These are phyloP conservation scores for Cercospora janseana DNA, from an alignment of 2,329 filamentous ascomycete species.

Conservation along the genomic window DNA sequence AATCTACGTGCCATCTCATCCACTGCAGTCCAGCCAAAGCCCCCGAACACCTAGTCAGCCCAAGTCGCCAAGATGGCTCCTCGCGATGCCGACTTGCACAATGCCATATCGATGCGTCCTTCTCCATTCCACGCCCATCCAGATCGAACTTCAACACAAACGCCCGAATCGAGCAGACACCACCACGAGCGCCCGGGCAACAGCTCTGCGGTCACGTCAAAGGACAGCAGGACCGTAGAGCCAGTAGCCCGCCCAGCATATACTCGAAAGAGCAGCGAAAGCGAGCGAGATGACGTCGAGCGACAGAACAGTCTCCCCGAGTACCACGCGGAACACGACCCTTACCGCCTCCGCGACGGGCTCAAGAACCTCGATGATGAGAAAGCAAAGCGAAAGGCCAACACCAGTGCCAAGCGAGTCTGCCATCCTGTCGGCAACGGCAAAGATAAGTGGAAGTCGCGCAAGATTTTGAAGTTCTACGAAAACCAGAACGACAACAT, in stretches of 20 bases:
- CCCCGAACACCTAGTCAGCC: not conserved
- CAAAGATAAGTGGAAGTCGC: slow-evolving; percentile 46
- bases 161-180: slow-evolving; percentile 28
- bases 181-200: slow-evolving; percentile 24
- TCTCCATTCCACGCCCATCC: slow-evolving; percentile 43
- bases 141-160: slow-evolving; percentile 30
- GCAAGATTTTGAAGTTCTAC: slow-evolving; percentile 77
- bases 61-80: slow-evolving; percentile 19
- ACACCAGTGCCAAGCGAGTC: slow-evolving; percentile 70
- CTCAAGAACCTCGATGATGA: slow-evolving; percentile 79
- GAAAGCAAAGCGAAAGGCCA: slow-evolving; percentile 69
- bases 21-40: not conserved
- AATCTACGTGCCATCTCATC: not conserved
- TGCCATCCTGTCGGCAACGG: slow-evolving; percentile 46
- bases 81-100: slow-evolving; percentile 48
- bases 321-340: slow-evolving; percentile 68
- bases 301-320: slow-evolving; percentile 53
- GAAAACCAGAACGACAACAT: slow-evolving; percentile 90
- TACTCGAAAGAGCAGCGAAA: slow-evolving; percentile 33
- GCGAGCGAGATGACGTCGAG: slow-evolving; percentile 42
- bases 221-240: slow-evolving; percentile 34
- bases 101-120: slow-evolving; percentile 50
- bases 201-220: slow-evolving; percentile 26
- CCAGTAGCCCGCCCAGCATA: slow-evolving; percentile 35
- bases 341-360: slow-evolving; percentile 72